These are phyloP conservation scores for Trypanosomatidae sp. DNA, from an alignment of 208 protist genomes.

Conservation along the genomic window DNA sequence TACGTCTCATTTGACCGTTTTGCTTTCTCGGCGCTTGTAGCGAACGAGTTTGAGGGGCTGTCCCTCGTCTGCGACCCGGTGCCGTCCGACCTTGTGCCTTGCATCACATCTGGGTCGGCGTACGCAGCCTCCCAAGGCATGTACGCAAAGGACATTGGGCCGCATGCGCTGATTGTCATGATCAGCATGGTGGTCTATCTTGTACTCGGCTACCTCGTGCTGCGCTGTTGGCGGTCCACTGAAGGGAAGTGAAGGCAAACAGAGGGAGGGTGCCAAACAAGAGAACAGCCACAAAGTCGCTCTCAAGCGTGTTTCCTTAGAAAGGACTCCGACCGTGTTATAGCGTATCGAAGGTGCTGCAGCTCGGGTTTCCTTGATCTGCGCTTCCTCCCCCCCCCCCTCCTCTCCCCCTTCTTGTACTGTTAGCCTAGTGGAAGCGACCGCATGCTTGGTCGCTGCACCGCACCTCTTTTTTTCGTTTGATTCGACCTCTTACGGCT, in stretches of 20 bases:
- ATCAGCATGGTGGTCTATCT: conserved; percentile 45
- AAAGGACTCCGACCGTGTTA: not conserved
- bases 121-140: conserved; percentile 57
- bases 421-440: not conserved
- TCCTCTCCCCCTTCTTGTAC: not conserved
- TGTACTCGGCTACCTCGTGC: conserved; percentile 47
- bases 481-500: not conserved
- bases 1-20: conserved; percentile 76
- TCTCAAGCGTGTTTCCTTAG: not conserved
- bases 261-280: not conserved
- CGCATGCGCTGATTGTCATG: conserved; percentile 19
- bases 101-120: conserved; percentile 37
- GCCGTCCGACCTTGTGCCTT: conserved; percentile 13
- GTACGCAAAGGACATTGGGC: conserved; percentile 25
- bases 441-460: not conserved
- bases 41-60: conserved; percentile 77
- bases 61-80: conserved; percentile 33
- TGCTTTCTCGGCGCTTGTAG: conserved; percentile 50
- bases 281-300: not conserved
- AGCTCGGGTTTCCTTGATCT: not conserved
- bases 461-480: not conserved
- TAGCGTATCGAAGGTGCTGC: not conserved
- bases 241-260: conserved; percentile 18
- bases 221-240: conserved; percentile 32
- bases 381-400: not conserved